These are phyloP conservation scores for Rhodotorula sp. DNA, from an alignment of 1,284 basidiomycete genomes.

Conservation along the genomic window DNA sequence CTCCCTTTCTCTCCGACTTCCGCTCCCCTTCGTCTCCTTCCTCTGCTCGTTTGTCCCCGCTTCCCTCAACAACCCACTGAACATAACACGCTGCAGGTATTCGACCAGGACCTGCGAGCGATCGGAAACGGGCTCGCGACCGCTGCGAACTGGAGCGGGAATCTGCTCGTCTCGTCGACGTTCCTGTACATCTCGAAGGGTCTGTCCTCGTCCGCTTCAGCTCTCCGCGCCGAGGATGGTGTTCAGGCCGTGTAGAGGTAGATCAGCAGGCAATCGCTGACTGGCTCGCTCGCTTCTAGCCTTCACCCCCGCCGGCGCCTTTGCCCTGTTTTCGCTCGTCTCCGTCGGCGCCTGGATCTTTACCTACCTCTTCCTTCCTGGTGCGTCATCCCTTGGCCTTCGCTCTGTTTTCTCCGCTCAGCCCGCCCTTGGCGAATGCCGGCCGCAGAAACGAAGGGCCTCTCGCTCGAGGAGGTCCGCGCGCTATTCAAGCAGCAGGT, in stretches of 20 bases:
- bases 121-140: constrained; percentile 31
- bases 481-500: constrained; percentile 24
- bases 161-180: constrained; percentile 35
- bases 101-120: constrained; percentile 24
- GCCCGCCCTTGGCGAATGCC: no score
- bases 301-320: constrained; percentile 27
- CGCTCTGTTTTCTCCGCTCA: no score
- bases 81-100: constrained; percentile 9
- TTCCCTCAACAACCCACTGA: not conserved
- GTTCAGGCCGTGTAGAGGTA: no score
- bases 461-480: constrained; percentile 28
- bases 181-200: constrained; percentile 30
- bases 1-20: not conserved
- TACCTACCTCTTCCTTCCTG: constrained; percentile 17
- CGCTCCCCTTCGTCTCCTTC: no score
- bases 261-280: no score
- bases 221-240: no score
- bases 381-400: not conserved
- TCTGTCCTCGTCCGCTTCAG: not conserved
- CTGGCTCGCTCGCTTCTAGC: not conserved
- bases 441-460: constrained; percentile 36
- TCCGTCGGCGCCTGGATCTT: constrained; percentile 25
- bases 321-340: constrained; percentile 24
- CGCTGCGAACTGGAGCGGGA: constrained; percentile 23
- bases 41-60: no score